Base-by-base conservation (phyloP, 2,329 filamentous ascomycete genomes). In the Xylariaceae sp. region DNA sequence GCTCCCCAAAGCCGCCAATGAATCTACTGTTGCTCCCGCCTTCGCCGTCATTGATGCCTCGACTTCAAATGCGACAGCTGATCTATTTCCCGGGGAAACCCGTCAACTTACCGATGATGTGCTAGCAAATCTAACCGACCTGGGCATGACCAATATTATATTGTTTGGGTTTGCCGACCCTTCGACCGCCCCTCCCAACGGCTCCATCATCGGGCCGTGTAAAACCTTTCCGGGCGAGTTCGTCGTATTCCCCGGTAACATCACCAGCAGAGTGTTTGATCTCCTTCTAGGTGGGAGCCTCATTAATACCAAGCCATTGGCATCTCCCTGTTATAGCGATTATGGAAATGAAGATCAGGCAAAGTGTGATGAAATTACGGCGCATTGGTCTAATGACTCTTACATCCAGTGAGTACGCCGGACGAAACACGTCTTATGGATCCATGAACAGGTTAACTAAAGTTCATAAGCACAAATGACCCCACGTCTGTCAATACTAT, bases 401-500 rank as follows among this genome's bases (percentile, higher is more conserved):
- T 65, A 61, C 40, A 62, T 66, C 41, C 67, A 69, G 66, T 67
- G 56, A 63, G 59, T 54, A 43, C 21, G 40, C 7, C 26, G 9
- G 2, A 16, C 2, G 12, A 37, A 9, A 2, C 5, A 9, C 10
- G 21, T 47, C 14, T 16, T 16, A 29, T 2, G 16, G 18, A 40
- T 6, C 20, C 4, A 12, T 12, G n/a, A 40, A 42, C 26, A 40
- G 10, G n/a, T 16, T 43, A 23, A n/a, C 59, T 60, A 21, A 56
- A 10, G 1, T 32, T 20, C 14, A 29, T 40, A 20, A 69, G 66
- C 44, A 67, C 66, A 2, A 62, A 68, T 50, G 67, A 69, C 40
- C 67, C 67, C 2, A 68, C 67, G 3, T 69, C 65, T n/a, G 66
- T 69, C 48, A 69, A 68, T 23, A 64, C 66, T 3, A 64, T 68